Evolutionary conservation across 2,329 filamentous ascomycete species (phyloP).

Genomic region (Botrytis paeoniae): DNA sequence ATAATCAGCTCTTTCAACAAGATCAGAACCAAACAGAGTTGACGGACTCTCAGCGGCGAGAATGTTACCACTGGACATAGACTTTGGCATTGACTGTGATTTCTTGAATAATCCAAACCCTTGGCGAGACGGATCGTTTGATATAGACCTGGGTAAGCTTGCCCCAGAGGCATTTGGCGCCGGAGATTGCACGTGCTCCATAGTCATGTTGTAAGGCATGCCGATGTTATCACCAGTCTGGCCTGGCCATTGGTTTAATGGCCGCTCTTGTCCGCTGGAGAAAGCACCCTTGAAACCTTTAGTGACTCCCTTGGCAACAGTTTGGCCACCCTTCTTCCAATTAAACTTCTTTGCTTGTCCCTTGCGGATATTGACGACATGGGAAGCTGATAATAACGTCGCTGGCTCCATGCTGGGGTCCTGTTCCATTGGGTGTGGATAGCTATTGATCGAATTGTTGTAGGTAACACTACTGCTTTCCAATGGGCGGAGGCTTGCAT

Average conservation of each 20-base stretch:
- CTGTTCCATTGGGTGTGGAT: conserved; percentile 38
- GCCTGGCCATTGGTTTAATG: conserved; percentile 47
- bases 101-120: conserved; percentile 66
- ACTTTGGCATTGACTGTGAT: conserved; percentile 46
- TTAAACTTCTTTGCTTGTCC: conserved; percentile 92
- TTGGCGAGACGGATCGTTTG: conserved; percentile 33
- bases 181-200: conserved; percentile 51
- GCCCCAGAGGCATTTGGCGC: conserved; percentile 24
- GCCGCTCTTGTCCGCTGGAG: conserved; percentile 51
- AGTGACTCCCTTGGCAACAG: conserved; percentile 87
- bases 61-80: conserved; percentile 44
- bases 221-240: conserved; percentile 63
- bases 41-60: conserved; percentile 51
- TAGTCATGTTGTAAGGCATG: conserved; percentile 68
- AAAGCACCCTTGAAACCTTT: conserved; percentile 95
- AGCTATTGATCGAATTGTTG: conserved; percentile 31
- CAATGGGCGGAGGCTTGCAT: conserved; percentile 42
- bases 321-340: conserved; percentile 96
- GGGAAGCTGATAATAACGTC: conserved; percentile 56
- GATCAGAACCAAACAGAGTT: conserved; percentile 82
- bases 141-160: conserved; percentile 29
- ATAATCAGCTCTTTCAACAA: conserved; percentile 79
- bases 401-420: conserved; percentile 36
- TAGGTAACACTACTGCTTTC: conserved; percentile 39
- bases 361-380: conserved; percentile 92